Conservation (phyloP, 2,329 filamentous ascomycete species). For the Pseudogymnoascus sp. region DNA sequence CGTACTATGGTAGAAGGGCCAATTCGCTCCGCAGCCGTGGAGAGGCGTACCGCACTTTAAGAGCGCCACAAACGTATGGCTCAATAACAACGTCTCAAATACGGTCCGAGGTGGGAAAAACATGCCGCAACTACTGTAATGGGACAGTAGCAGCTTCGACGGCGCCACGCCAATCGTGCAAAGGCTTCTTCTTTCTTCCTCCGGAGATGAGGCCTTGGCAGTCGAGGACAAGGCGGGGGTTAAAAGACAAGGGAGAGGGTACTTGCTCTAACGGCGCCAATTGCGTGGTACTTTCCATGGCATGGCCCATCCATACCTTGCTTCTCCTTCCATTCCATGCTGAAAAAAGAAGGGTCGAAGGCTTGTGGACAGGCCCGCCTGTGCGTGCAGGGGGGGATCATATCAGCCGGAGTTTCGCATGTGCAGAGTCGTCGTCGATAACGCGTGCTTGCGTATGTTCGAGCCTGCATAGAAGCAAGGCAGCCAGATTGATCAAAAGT, state of each 20-base stretch:
- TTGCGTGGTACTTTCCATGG: background rate
- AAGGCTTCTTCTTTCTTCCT: constrained; percentile 4
- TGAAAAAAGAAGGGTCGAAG: background rate
- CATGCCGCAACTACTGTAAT: constrained; percentile 8
- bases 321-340: background rate
- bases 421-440: constrained; percentile 1
- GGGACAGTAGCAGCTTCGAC: background rate
- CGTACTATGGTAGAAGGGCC: constrained; percentile 1
- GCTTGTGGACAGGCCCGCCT: background rate
- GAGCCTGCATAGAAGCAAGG: background rate
- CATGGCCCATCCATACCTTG: background rate
- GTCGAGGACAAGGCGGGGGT: background rate
- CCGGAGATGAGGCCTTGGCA: constrained; percentile 5
- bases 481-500: background rate
- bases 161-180: constrained; percentile 5
- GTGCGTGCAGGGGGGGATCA: background rate
- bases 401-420: constrained; percentile 6
- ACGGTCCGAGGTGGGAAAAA: background rate
- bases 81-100: background rate
- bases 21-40: background rate
- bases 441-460: background rate
- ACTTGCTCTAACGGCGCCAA: constrained; percentile 2
- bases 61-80: background rate
- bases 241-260: background rate
- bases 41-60: background rate